phyloP scores from a whole-genome alignment of 2,329 filamentous ascomycete genomes.

The Apiospora arundinis region DNA sequence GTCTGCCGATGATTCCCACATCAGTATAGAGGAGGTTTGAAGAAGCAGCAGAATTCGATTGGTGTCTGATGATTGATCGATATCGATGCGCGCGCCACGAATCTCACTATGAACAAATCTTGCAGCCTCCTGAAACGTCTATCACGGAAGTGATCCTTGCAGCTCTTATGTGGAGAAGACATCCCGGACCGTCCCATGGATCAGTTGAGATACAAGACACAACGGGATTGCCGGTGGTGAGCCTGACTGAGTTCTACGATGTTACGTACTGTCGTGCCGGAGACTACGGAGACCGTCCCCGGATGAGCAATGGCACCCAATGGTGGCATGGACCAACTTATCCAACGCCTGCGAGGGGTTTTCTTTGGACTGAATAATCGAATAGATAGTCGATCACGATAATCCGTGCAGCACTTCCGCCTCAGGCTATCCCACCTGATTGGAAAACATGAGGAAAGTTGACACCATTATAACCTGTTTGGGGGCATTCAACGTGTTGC shows the following conservation, averaged over 20 bases:
- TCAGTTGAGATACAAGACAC: neutral
- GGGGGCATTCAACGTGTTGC: neutral
- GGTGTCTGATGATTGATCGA: neutral
- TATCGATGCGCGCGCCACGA: neutral
- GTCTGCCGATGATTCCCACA: neutral
- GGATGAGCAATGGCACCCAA: neutral
- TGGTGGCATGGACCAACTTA: neutral
- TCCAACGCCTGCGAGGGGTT: neutral
- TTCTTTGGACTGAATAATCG: neutral
- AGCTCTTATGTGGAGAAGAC: constrained; percentile 6
- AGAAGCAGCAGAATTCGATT: neutral
- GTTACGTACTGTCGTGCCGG: neutral
- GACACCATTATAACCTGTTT: too few species aligned
- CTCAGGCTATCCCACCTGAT: neutral
- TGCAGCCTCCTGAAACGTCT: constrained; percentile 8
- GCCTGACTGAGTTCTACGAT: neutral
- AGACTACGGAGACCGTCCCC: neutral
- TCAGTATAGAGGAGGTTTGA: neutral
- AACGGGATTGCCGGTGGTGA: neutral
- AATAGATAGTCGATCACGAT: neutral
- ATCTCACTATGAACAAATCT: neutral
- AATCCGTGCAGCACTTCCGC: neutral
- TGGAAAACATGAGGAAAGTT: neutral
- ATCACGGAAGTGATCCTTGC: neutral
- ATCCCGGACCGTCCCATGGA: constrained; percentile 4